These are phyloP conservation scores for Pelargonium nanum DNA, from an alignment of 345 rosid species.

Conservation along the genomic window DNA sequence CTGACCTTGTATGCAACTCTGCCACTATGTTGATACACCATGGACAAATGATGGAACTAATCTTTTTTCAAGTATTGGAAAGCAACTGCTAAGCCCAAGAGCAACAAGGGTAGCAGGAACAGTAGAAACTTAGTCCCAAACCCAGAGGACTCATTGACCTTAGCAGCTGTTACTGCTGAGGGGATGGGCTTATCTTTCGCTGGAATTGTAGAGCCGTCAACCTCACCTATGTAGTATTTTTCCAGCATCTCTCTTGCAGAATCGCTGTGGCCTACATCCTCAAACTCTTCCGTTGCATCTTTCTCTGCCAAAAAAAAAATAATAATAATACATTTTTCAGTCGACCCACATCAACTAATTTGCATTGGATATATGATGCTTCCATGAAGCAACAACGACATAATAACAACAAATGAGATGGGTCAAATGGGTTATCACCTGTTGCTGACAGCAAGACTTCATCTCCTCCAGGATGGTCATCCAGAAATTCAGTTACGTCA, in stretches of 20 bases:
- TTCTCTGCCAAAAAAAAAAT: slow-evolving; percentile 29
- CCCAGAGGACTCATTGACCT: slow-evolving; percentile 15
- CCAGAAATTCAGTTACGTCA: slow-evolving; percentile 65
- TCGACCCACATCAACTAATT: background rate
- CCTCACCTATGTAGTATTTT: slow-evolving; percentile 51
- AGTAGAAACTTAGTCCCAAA: slow-evolving; percentile 32
- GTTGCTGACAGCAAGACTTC: slow-evolving; percentile 59
- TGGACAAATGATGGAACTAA: background rate
- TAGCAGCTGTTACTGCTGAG: slow-evolving; percentile 10
- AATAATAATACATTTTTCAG: background rate
- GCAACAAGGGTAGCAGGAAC: slow-evolving; percentile 48
- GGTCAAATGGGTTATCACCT: slow-evolving; percentile 25
- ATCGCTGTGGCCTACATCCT: slow-evolving; percentile 63
- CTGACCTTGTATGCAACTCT: too few relatives aligned
- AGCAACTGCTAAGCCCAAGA: slow-evolving; percentile 53
- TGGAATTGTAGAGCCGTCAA: slow-evolving; percentile 48
- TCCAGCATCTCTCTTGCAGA: slow-evolving; percentile 52
- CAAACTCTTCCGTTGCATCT: slow-evolving; percentile 74
- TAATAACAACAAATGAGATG: background rate
- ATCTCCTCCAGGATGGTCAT: slow-evolving; percentile 90
- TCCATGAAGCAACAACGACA: background rate
- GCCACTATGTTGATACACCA: too few relatives aligned
- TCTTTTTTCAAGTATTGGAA: slow-evolving; percentile 36
- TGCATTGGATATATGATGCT: background rate
- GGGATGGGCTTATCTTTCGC: slow-evolving; percentile 23